Evolutionary conservation across 1,284 basidiomycete genomes (phyloP), one percentile per base, ranked within the genome.

Genomic region (Apiotrichum mycotoxinovorans): DNA sequence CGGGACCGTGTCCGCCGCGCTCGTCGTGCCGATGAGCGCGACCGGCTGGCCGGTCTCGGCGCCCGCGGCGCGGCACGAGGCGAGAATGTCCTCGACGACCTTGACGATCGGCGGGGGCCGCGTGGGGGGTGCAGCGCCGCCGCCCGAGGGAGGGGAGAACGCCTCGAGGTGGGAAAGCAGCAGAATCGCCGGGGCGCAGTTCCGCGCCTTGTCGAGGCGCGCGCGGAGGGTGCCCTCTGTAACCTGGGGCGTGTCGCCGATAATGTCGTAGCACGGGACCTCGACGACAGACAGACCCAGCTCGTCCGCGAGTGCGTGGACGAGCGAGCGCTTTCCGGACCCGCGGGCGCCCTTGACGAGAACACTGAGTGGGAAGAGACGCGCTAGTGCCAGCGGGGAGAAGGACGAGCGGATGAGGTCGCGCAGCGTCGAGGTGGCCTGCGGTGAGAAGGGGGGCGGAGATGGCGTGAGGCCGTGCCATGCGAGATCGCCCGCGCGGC

Each of bases 111-210:
- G 54, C 4, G 73, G 67, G 5, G 65, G 58, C 30, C 50, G 52
- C 47, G 49, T 51, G 25, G 48, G 52, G n/a, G 60, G 60, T 27
- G 47, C 61, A 25, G 43, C 53, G 79, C 87, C 87, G 1, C 84
- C 86, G 25, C 84, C 81, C 0, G 86, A 85, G 33, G 84, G 86
- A 61, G 87, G 83, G 5, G 83, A 82, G 12, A 98, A 79, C 0
- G 89, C 94, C 65, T 98, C 92, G 23, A 93, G 78, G 66, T 96
- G 86, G 18, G 87, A 81, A 43, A 99, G 78, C 2, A 97, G 76
- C 18, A 98, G 75, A 37, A 98, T 80, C 68, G 90, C 95, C 0
- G 96, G 96, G 0, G 90, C 85, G 69, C 89, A 93, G 10, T 83
- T 78, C 11, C 82, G 79, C 0, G 91, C 92, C 73, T 87, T 85